Conservation (phyloP, 768 basidiomycete species). For the Russula lepida region DNA sequence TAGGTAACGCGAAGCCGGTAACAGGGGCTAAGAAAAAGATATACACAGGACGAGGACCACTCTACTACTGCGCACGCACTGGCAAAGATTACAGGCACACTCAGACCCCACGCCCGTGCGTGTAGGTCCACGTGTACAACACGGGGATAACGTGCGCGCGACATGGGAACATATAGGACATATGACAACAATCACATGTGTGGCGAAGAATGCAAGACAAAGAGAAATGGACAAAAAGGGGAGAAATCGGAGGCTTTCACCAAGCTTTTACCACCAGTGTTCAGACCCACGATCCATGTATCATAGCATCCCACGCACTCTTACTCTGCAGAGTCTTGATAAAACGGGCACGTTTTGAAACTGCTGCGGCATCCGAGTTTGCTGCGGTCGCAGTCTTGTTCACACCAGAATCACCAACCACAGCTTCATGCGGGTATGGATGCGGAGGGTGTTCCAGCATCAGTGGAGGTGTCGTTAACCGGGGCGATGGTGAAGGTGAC, state of each 20-base stretch:
- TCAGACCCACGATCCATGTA: constrained; percentile 54
- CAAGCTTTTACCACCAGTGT: not conserved
- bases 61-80: constrained; percentile 1
- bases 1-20: not conserved
- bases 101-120: not conserved
- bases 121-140: not conserved
- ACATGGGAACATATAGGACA: not conserved
- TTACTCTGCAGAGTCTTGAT: constrained; percentile 51
- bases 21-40: not conserved
- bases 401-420: not conserved
- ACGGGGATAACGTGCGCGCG: not conserved
- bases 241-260: not conserved
- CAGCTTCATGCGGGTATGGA: constrained; percentile 5
- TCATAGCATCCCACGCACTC: constrained; percentile 59
- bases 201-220: not conserved
- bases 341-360: constrained; percentile 40
- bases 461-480: constrained; percentile 14
- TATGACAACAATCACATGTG: not conserved
- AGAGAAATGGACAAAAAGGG: not conserved
- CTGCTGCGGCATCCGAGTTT: constrained; percentile 14
- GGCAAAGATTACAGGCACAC: not conserved
- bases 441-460: not conserved
- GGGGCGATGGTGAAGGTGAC: constrained; percentile 10
- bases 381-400: not conserved
- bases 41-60: not conserved